Evolutionary conservation across 257 asterid genomes (phyloP).

Genomic region (Solanum paucissectum): DNA sequence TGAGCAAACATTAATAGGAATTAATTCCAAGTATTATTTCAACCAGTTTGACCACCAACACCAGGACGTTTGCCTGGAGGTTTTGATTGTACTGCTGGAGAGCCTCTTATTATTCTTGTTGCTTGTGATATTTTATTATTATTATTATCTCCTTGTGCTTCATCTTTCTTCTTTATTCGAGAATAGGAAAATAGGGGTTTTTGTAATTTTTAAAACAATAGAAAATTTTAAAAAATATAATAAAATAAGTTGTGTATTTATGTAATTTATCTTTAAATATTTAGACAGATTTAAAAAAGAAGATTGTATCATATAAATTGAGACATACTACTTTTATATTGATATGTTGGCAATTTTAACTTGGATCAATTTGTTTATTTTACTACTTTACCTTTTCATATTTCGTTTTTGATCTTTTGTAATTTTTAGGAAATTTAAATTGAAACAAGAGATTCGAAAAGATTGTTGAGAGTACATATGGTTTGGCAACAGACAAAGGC

Average conservation of each 20-base stretch:
- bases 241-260: no score
- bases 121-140: no score
- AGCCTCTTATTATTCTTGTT: no score
- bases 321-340: background rate
- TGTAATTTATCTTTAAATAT: no score
- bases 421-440: background rate
- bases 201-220: no score
- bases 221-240: no score
- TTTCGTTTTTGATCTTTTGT: background rate
- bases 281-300: no score
- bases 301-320: background rate
- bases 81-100: background rate
- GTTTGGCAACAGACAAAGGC: background rate
- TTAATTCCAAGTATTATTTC: background rate
- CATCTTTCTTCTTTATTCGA: background rate
- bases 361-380: background rate
- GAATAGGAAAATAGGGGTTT: no score
- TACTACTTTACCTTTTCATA: background rate
- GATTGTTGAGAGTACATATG: background rate
- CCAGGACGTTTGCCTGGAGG: background rate
- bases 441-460: background rate
- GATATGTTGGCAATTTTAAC: background rate
- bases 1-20: no score
- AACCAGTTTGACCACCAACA: background rate
- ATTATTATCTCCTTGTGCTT: background rate